Conservation (phyloP, 352 stramenopile species). For the Pythium aquatile region DNA sequence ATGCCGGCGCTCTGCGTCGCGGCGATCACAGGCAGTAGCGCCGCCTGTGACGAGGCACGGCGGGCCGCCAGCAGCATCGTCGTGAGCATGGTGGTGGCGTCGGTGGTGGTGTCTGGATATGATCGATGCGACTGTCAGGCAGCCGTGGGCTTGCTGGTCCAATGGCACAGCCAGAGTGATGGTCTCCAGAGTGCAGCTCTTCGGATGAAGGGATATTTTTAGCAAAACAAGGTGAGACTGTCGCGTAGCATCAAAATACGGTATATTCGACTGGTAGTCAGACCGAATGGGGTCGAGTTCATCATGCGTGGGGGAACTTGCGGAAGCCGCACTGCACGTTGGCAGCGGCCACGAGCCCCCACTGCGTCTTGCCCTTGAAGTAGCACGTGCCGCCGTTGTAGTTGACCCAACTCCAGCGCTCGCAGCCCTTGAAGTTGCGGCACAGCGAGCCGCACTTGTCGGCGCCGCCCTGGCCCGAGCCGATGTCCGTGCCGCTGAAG, state of each 20-base stretch:
- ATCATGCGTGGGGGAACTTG: slow-evolving; percentile 20
- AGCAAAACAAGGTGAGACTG: slow-evolving; percentile 3
- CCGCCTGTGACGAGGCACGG: slow-evolving; percentile 4
- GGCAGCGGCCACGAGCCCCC: slow-evolving; percentile 7
- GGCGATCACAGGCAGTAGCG: background rate
- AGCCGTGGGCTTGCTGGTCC: background rate
- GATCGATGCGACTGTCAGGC: background rate
- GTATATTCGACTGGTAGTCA: background rate
- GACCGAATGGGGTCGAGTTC: background rate
- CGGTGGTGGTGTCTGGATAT: background rate
- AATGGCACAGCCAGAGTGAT: slow-evolving; percentile 9
- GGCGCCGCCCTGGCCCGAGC: slow-evolving; percentile 13
- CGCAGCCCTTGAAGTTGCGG: slow-evolving; percentile 10
- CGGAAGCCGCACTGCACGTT: slow-evolving; percentile 25
- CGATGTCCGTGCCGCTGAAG: slow-evolving; percentile 18
- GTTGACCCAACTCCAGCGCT: slow-evolving; percentile 28
- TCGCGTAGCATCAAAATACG: background rate
- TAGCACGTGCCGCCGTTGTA: slow-evolving; percentile 26
- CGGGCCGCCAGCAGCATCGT: slow-evolving; percentile 17
- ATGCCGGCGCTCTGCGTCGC: slow-evolving; percentile 23
- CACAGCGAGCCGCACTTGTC: slow-evolving; percentile 26
- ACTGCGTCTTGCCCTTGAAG: slow-evolving; percentile 24
- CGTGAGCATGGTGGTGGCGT: background rate
- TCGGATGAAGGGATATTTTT: background rate
- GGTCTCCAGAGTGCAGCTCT: slow-evolving; percentile 3